Evolutionary conservation across 257 asterid species (phyloP).

Genomic region (Solanum paucissectum): DNA sequence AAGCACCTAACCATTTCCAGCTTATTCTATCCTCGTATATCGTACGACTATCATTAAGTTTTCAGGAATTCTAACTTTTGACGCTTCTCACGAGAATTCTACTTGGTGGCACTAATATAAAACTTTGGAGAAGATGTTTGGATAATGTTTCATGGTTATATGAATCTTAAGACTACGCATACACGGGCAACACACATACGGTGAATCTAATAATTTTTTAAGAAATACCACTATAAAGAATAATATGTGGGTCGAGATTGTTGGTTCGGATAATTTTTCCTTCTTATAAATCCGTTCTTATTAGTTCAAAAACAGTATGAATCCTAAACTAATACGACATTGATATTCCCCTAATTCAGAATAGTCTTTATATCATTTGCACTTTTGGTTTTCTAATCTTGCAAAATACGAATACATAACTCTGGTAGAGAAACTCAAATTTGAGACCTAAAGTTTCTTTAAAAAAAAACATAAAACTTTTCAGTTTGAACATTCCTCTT

Average conservation of each 20-base stretch:
- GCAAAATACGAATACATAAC: not conserved
- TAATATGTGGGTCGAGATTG: not conserved
- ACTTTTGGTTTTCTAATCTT: not conserved
- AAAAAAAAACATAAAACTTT: not conserved
- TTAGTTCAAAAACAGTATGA: not conserved
- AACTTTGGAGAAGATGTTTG: not conserved
- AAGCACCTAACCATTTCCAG: too few relatives aligned
- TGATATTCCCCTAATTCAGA: not conserved
- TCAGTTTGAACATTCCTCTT: not conserved
- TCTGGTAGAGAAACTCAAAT: not conserved
- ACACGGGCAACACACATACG: not conserved
- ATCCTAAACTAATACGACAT: not conserved
- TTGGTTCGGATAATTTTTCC: not conserved
- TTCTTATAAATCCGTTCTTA: not conserved
- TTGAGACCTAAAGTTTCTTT: not conserved
- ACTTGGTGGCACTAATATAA: not conserved
- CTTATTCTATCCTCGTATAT: too few relatives aligned
- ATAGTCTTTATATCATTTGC: not conserved
- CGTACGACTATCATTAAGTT: too few relatives aligned
- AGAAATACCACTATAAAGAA: not conserved
- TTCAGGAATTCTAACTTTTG: too few relatives aligned
- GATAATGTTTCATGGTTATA: not conserved
- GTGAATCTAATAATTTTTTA: too few relatives aligned
- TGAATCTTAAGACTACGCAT: not conserved
- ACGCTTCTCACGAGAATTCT: too few relatives aligned